phyloP scores from a whole-genome alignment of 352 stramenopile genomes.

The Globisporangium lucens region DNA sequence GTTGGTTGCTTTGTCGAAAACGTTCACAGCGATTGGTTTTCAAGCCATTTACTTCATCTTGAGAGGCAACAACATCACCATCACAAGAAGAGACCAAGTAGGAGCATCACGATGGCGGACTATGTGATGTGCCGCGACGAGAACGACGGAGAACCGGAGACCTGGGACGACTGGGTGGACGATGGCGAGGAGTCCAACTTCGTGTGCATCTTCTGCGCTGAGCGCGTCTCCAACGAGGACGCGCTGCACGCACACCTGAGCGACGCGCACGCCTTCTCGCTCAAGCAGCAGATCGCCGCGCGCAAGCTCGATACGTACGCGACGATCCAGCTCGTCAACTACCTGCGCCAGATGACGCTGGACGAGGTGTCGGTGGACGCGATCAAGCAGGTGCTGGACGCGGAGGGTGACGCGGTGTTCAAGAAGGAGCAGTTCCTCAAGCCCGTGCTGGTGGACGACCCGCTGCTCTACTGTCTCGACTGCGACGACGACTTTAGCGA shows the following conservation, averaged over 20 bases:
- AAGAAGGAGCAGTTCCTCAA: conserved; percentile 71
- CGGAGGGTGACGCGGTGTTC: conserved; percentile 47
- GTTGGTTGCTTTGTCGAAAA: conserved; percentile 2
- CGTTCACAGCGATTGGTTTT: conserved; percentile 11
- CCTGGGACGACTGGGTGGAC: conserved; percentile 86
- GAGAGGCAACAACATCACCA: neutral
- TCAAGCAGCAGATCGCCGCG: conserved; percentile 44
- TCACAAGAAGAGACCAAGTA: neutral
- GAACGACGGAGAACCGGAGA: conserved; percentile 44
- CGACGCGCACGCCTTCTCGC: conserved; percentile 56
- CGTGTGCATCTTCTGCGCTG: conserved; percentile 68
- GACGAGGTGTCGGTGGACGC: conserved; percentile 32
- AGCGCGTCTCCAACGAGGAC: conserved; percentile 41
- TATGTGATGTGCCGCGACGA: conserved; percentile 21
- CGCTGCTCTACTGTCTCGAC: conserved; percentile 80
- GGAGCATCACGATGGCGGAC: conserved; percentile 11
- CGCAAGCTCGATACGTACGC: conserved; percentile 72
- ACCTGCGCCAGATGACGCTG: conserved; percentile 46
- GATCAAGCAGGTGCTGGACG: conserved; percentile 44
- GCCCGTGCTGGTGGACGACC: conserved; percentile 72
- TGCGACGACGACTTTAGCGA: conserved; percentile 55
- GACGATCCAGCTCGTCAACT: conserved; percentile 81
- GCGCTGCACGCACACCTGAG: conserved; percentile 60
- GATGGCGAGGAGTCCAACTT: conserved; percentile 49
- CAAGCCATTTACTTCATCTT: conserved; percentile 14